Conservation (phyloP, 768 basidiomycete species). For the Xerocomus spinulosus region DNA sequence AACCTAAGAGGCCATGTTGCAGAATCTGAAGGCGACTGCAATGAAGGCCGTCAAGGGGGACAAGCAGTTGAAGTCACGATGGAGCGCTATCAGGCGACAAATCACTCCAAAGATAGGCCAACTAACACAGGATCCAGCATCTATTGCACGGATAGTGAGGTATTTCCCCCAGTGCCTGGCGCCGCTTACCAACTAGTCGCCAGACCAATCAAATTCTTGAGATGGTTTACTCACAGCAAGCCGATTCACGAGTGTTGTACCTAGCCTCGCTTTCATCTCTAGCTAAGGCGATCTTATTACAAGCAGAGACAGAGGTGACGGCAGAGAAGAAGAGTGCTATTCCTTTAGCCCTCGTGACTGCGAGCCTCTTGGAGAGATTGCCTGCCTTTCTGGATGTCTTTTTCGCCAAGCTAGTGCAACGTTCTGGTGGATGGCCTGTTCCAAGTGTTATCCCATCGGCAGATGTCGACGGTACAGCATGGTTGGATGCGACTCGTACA, state of each 20-base stretch:
- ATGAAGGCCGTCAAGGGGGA: conserved; percentile 62
- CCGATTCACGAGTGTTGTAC: conserved; percentile 46
- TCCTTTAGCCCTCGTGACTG: conserved; percentile 70
- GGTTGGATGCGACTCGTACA: conserved; percentile 36
- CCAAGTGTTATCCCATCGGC: conserved; percentile 54
- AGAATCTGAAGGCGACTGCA: conserved; percentile 62
- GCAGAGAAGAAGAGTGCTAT: conserved; percentile 82
- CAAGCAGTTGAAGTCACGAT: conserved; percentile 50
- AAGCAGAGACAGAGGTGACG: conserved; percentile 91
- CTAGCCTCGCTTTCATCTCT: conserved; percentile 81
- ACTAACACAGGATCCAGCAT: conserved; percentile 62
- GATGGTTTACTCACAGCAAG: conserved; percentile 34
- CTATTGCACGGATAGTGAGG: conserved; percentile 64
- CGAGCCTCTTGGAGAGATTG: conserved; percentile 60
- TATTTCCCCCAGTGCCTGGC: conserved; percentile 4
- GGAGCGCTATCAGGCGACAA: conserved; percentile 65
- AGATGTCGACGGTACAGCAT: conserved; percentile 48
- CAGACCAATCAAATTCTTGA: conserved; percentile 41
- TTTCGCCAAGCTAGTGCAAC: conserved; percentile 80
- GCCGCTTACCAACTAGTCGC: conserved; percentile 9
- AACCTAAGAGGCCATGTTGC: conserved; percentile 15
- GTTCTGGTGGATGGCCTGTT: conserved; percentile 84
- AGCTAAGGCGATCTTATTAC: conserved; percentile 80
- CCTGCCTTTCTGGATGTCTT: conserved; percentile 67
- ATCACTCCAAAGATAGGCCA: conserved; percentile 88